phyloP scores from a whole-genome alignment of 78 protist genomes.

The Capsaspora owczarzaki region DNA sequence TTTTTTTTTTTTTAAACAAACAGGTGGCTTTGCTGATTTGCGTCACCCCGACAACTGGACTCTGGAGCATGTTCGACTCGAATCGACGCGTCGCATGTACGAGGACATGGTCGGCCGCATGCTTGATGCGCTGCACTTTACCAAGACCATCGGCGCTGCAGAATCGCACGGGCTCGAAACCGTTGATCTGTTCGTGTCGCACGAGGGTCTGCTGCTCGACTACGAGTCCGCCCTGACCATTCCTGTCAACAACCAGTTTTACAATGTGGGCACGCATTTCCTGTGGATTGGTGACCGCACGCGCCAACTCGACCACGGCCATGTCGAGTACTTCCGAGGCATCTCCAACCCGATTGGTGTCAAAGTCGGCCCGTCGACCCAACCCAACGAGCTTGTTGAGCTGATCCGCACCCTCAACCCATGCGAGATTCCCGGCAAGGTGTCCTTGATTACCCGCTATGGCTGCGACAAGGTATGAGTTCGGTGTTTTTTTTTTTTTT shows the following conservation, averaged over 20 bases:
- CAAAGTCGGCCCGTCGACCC: slow-evolving; percentile 55
- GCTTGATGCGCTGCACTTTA: slow-evolving; percentile 12
- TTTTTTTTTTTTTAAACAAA: no score
- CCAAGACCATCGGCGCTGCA: background rate
- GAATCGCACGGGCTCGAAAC: background rate
- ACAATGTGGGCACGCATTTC: slow-evolving; percentile 54
- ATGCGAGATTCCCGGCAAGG: slow-evolving; percentile 24
- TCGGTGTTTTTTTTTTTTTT: background rate
- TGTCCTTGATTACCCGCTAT: slow-evolving; percentile 46
- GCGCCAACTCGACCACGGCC: slow-evolving; percentile 46
- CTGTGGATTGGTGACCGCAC: slow-evolving; percentile 72
- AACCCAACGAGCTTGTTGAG: slow-evolving; percentile 28
- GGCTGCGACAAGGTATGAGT: slow-evolving; percentile 17
- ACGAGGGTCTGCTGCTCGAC: slow-evolving; percentile 54
- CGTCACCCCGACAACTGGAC: slow-evolving; percentile 13
- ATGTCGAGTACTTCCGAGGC: slow-evolving; percentile 65
- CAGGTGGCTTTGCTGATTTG: slow-evolving; percentile 39
- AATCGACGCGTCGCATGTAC: background rate
- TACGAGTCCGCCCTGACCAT: slow-evolving; percentile 49
- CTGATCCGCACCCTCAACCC: slow-evolving; percentile 37
- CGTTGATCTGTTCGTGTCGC: slow-evolving; percentile 43
- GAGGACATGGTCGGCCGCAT: slow-evolving; percentile 4
- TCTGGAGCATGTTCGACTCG: background rate
- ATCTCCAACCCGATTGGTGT: slow-evolving; percentile 58
- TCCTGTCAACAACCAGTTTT: slow-evolving; percentile 7